Evolutionary conservation across 768 basidiomycete species (phyloP).

Genomic region (Psilocybe cyanescens): DNA sequence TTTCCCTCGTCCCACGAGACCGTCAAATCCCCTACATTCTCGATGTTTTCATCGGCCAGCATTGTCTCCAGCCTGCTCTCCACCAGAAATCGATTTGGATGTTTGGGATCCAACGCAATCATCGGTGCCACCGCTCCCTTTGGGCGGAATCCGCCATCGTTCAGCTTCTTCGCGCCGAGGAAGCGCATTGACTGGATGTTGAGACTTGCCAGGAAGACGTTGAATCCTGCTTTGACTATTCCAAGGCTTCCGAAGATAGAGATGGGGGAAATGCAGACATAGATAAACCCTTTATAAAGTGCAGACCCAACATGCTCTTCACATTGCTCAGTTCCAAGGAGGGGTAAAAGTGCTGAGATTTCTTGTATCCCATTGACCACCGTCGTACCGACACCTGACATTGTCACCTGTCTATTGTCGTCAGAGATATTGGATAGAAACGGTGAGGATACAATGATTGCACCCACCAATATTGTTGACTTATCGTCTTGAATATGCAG

Average conservation of each 20-base stretch:
- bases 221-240: conserved; percentile 13
- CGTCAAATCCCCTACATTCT: conserved; percentile 12
- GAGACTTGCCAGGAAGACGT: conserved; percentile 14
- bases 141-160: conserved; percentile 12
- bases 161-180: conserved; percentile 10
- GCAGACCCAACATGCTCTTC: conserved; percentile 18
- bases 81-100: conserved; percentile 13
- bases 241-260: conserved; percentile 21
- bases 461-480: too few relatives aligned
- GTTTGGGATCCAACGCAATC: conserved; percentile 10
- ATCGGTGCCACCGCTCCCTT: conserved; percentile 9
- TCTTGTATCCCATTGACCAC: conserved; percentile 16
- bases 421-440: not conserved
- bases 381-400: conserved; percentile 2
- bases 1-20: conserved; percentile 8
- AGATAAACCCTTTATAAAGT: conserved; percentile 15
- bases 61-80: conserved; percentile 14
- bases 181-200: conserved; percentile 10
- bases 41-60: conserved; percentile 14
- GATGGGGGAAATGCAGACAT: conserved; percentile 10
- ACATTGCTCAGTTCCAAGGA: conserved; percentile 20
- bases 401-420: not conserved
- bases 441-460: too few relatives aligned
- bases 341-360: conserved; percentile 16
- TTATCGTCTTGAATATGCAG: too few relatives aligned